Evolutionary conservation across 192 early-diverging fungal genomes (phyloP).

Genomic region (Coemansia reversa): DNA sequence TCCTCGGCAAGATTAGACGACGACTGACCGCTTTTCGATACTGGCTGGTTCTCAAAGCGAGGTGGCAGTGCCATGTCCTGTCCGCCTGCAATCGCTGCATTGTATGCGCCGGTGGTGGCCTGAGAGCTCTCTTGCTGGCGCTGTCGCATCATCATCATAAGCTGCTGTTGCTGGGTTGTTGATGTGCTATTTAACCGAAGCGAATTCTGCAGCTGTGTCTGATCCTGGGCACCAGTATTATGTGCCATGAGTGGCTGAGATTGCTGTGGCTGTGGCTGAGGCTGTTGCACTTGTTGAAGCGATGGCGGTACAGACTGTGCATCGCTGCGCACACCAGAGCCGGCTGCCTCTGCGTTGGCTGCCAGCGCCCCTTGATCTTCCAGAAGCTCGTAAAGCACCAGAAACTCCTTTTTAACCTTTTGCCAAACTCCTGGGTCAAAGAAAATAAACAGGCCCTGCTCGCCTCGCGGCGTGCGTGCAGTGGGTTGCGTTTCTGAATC

Average conservation of each 20-base stretch:
- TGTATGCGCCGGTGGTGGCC: constrained; percentile 19
- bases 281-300: constrained; percentile 16
- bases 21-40: constrained; percentile 12
- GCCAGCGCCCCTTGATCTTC: constrained; percentile 65
- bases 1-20: constrained; percentile 41
- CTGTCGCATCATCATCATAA: constrained; percentile 20
- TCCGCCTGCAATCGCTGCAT: constrained; percentile 3
- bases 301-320: constrained; percentile 37
- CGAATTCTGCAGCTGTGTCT: constrained; percentile 30
- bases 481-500: constrained; percentile 59
- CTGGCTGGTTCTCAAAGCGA: constrained; percentile 21
- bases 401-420: constrained; percentile 85
- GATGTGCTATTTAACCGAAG: constrained; percentile 18
- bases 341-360: constrained; percentile 14
- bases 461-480: constrained; percentile 64
- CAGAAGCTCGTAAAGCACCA: constrained; percentile 82
- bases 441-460: constrained; percentile 85
- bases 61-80: constrained; percentile 15
- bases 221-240: constrained; percentile 8
- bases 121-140: constrained; percentile 36
- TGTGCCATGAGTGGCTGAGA: neutral
- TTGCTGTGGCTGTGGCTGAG: constrained; percentile 7
- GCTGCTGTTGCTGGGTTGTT: constrained; percentile 19
- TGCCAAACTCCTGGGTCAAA: constrained; percentile 92
- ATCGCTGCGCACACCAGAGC: constrained; percentile 15